Evolutionary conservation across 169 alveolate species (phyloP), one percentile per base, ranked within the genome.

Genomic region (Cryptosporidium parvum): DNA sequence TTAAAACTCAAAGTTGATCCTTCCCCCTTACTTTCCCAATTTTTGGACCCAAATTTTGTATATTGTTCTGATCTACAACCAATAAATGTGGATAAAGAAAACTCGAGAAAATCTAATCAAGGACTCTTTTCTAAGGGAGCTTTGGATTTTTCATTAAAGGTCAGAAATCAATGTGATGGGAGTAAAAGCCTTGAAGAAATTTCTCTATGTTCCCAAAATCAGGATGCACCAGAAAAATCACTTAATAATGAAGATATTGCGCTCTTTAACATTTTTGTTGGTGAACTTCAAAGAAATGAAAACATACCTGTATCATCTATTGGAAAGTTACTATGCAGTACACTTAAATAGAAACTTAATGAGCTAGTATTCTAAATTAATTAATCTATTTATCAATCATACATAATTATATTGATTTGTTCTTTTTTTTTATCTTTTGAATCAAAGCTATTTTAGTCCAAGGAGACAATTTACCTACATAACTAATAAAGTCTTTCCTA

Each of bases 251-350:
- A 80, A 48, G 89, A 80, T 26, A 65, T 80, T 80, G 89, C 89
- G 10, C 56, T 80, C 2, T 80, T 80, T 35, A 80, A 80, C 59
- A 80, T 80, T 23, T 80, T 80, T 80, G 68, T 80, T 12, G 89
- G 89, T 4, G 89, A 80, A 51, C 56, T 80, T 9, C 62, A 80
- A 21, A 80, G 75, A 80, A 80, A 80, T 44, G 89, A 80, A 65
- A 80, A 80, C 39, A 39, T 80, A 21, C 75, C 89, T 10, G 56
- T 80, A 1, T 80, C 89, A 3, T 80, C 89, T 12, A 65, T 80
- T 48, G 89, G 89, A 35, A 80, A 80, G 35, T 37, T 80, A 39
- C 58, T 80, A 16, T 80, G 89, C 48, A 80, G 89, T 39, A 59
- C 89, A 14, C 68, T 80, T 3, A 80, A 80, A 29, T 80, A 65